Percentiles rank a stretch among this genome's conserved stretches.
phyloP scores from a whole-genome alignment of 2,329 filamentous ascomycete species.

The Pseudogymnoascus sp. region DNA sequence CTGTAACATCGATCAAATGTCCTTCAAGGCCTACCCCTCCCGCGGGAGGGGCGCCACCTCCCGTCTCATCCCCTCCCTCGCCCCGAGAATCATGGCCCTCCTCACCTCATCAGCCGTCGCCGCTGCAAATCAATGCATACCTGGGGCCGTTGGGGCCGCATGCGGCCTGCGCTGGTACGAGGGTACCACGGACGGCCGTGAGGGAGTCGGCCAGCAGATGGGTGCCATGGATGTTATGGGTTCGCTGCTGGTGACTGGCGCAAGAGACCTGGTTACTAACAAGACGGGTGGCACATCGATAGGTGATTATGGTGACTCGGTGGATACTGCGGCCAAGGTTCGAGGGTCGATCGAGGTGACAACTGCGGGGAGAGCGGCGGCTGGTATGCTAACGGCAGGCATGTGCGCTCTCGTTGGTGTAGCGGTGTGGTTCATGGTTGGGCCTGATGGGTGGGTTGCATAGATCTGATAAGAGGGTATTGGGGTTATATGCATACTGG shows the following conservation, averaged over 20 bases:
- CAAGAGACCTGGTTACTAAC: constrained; percentile 36
- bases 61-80: constrained; percentile 52
- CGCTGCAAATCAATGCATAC: constrained; percentile 48
- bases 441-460: constrained; percentile 5
- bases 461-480: background rate
- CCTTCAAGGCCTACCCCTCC: constrained; percentile 60
- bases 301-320: constrained; percentile 28
- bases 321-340: constrained; percentile 21
- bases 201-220: constrained; percentile 50
- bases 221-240: constrained; percentile 44
- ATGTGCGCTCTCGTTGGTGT: constrained; percentile 18
- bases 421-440: constrained; percentile 10
- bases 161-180: constrained; percentile 42
- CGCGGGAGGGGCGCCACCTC: constrained; percentile 52
- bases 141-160: constrained; percentile 37
- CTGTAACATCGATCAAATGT: constrained; percentile 54
- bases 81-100: constrained; percentile 43
- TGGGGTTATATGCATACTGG: background rate
- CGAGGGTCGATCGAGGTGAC: constrained; percentile 19
- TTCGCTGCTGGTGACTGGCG: constrained; percentile 39
- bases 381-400: constrained; percentile 34
- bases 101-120: constrained; percentile 46
- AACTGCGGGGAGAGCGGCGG: constrained; percentile 34
- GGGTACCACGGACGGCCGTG: constrained; percentile 34
- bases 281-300: constrained; percentile 51